Evolutionary conservation across 768 basidiomycete species (phyloP).

Genomic region (Leccinum longicurvipes): DNA sequence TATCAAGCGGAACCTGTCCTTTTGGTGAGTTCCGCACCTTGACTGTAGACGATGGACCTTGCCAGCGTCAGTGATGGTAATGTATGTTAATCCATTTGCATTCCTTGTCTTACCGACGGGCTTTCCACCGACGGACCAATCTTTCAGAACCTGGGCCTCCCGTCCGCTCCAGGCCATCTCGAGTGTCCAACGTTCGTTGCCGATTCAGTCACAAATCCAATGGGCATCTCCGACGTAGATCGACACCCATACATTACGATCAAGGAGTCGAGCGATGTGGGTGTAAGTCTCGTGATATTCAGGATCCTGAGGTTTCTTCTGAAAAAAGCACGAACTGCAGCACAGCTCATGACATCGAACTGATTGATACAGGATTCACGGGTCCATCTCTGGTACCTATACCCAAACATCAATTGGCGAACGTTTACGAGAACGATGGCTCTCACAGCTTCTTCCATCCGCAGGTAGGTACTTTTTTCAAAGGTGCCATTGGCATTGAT

Average conservation of each 20-base stretch:
- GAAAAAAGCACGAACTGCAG: slow-evolving; percentile 62
- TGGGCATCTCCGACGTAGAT: slow-evolving; percentile 70
- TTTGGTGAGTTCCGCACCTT: background rate
- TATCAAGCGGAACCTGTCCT: slow-evolving; percentile 52
- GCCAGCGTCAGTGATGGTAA: slow-evolving; percentile 63
- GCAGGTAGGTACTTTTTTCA: slow-evolving; percentile 33
- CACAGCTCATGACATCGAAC: slow-evolving; percentile 66
- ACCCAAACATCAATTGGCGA: background rate
- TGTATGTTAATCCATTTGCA: slow-evolving; percentile 56
- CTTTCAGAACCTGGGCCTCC: slow-evolving; percentile 40
- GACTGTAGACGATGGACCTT: slow-evolving; percentile 20
- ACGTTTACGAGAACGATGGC: background rate
- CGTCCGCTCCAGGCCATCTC: slow-evolving; percentile 65
- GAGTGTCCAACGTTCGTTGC: slow-evolving; percentile 71
- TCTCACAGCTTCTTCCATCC: slow-evolving; percentile 42
- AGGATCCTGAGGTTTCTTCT: slow-evolving; percentile 33
- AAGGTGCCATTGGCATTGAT: background rate
- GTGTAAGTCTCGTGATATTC: slow-evolving; percentile 21
- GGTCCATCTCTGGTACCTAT: slow-evolving; percentile 60
- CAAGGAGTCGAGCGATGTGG: slow-evolving; percentile 50
- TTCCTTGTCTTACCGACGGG: slow-evolving; percentile 51
- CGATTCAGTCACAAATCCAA: slow-evolving; percentile 74
- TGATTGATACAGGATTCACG: slow-evolving; percentile 57
- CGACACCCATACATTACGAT: slow-evolving; percentile 66
- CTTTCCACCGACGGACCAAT: slow-evolving; percentile 52